Evolutionary conservation across 2,329 filamentous ascomycete genomes (phyloP).

Genomic region (Alternaria alternata): DNA sequence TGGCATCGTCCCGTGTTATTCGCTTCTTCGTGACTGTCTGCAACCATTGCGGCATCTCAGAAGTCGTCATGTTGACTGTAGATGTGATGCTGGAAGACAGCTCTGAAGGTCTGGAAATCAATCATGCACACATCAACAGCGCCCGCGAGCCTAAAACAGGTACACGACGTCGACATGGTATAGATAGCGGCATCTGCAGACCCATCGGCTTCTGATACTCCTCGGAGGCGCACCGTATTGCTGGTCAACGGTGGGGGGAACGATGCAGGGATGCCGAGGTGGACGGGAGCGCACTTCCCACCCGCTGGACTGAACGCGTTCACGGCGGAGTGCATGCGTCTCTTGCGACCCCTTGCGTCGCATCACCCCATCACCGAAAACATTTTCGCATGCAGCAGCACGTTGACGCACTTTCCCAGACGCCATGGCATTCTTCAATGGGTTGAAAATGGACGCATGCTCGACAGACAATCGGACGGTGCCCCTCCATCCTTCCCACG

Average conservation of each 20-base stretch:
- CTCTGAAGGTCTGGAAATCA: not conserved
- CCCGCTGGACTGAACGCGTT: conserved; percentile 22
- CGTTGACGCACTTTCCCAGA: conserved; percentile 11
- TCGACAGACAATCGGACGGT: conserved; percentile 29
- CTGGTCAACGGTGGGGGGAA: conserved; percentile 34
- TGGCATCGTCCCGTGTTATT: conserved; percentile 34
- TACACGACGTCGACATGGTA: not conserved
- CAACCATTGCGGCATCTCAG: conserved; percentile 34
- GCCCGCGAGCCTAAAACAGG: not conserved
- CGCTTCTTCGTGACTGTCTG: conserved; percentile 38
- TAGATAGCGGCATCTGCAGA: not conserved
- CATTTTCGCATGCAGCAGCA: conserved; percentile 22
- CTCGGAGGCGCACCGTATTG: not conserved
- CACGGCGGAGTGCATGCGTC: conserved; percentile 15
- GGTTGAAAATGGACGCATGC: conserved; percentile 39
- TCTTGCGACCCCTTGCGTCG: conserved; percentile 23
- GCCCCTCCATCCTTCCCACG: conserved; percentile 23
- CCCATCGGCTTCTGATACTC: conserved; percentile 5
- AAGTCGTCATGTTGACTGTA: conserved; percentile 20
- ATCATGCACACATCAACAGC: not conserved
- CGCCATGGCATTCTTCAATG: conserved; percentile 18
- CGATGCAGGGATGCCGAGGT: conserved; percentile 16
- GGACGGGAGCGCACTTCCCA: conserved; percentile 21
- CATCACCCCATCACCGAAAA: conserved; percentile 39
- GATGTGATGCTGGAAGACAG: not conserved